phyloP scores from a whole-genome alignment of 371 early-diverging fungal species.

The Rhizopus arrhizus region DNA sequence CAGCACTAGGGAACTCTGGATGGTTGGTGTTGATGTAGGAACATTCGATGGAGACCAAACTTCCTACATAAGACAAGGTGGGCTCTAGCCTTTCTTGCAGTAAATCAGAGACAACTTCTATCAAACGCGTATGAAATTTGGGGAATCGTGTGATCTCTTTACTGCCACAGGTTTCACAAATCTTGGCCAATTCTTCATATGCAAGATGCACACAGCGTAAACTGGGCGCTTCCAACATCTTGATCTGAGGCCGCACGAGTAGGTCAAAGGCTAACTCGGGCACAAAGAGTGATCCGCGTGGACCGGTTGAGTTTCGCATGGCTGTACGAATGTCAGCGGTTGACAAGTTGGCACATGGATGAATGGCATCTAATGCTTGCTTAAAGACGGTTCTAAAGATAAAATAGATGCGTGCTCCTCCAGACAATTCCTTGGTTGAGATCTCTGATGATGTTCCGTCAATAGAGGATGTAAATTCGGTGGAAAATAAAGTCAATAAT shows the following conservation, averaged over 20 bases:
- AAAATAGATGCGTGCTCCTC: constrained; percentile 90
- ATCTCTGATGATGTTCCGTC: constrained; percentile 84
- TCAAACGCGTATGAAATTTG: constrained; percentile 72
- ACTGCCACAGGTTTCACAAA: constrained; percentile 84
- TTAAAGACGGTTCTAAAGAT: constrained; percentile 88
- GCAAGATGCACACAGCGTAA: constrained; percentile 84
- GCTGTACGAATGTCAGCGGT: constrained; percentile 86
- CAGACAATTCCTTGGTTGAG: constrained; percentile 88
- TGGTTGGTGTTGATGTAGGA: constrained; percentile 93
- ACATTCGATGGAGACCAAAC: constrained; percentile 82
- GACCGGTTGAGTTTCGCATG: constrained; percentile 90
- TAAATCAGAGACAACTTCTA: constrained; percentile 78
- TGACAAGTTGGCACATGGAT: constrained; percentile 76
- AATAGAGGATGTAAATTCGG: constrained; percentile 78
- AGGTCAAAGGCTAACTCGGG: constrained; percentile 90
- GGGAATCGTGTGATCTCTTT: constrained; percentile 75
- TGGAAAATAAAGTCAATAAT: constrained; percentile 80
- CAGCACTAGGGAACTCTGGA: constrained; percentile 86
- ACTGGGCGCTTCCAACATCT: constrained; percentile 79
- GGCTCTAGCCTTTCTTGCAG: constrained; percentile 78
- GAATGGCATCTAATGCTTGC: constrained; percentile 74
- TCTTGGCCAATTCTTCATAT: constrained; percentile 85
- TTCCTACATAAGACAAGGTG: constrained; percentile 75
- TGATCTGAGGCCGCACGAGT: constrained; percentile 83
- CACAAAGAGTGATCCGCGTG: constrained; percentile 85